A percentile compares a stretch with the other conserved stretches of the same genome.
These are phyloP conservation scores for Saccharomyces hybrid DNA, from an alignment of 1,139 yeast genomes.

Conservation along the genomic window DNA sequence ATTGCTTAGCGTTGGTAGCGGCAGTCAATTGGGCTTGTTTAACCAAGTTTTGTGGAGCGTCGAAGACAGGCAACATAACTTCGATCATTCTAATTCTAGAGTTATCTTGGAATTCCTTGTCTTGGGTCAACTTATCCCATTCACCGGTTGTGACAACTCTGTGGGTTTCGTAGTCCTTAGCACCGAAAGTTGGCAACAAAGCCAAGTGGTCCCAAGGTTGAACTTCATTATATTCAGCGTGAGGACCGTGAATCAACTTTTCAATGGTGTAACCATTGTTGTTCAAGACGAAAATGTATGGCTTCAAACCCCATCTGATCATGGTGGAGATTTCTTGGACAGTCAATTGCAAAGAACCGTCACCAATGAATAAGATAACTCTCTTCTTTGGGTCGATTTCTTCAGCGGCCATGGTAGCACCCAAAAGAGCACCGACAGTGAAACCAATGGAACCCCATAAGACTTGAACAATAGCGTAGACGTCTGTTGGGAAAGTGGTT, in stretches of 20 bases:
- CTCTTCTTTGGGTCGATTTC: slow-evolving; percentile 64
- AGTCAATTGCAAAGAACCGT: slow-evolving; percentile 83
- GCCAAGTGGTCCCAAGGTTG: slow-evolving; percentile 76
- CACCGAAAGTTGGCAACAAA: slow-evolving; percentile 65
- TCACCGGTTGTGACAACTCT: slow-evolving; percentile 61
- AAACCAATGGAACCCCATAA: slow-evolving; percentile 89
- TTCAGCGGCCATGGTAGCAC: slow-evolving; percentile 79
- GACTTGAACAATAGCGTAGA: slow-evolving; percentile 77
- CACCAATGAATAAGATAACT: slow-evolving; percentile 80
- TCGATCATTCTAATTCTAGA: slow-evolving; percentile 69
- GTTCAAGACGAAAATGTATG: slow-evolving; percentile 76
- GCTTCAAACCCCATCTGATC: slow-evolving; percentile 71
- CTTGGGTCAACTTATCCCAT: slow-evolving; percentile 49
- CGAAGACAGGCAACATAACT: slow-evolving; percentile 71
- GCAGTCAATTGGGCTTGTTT: slow-evolving; percentile 76
- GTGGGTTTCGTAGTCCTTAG: slow-evolving; percentile 43
- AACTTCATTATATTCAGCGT: slow-evolving; percentile 68
- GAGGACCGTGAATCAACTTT: slow-evolving; percentile 76
- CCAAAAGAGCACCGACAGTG: slow-evolving; percentile 77
- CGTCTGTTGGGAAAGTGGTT: slow-evolving; percentile 66
- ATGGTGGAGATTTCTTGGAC: slow-evolving; percentile 82
- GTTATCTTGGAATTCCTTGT: slow-evolving; percentile 41
- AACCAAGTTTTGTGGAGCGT: slow-evolving; percentile 68
- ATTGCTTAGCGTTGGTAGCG: slow-evolving; percentile 43
- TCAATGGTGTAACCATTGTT: slow-evolving; percentile 88